Evolutionary conservation across 2,329 filamentous ascomycete genomes (phyloP).

Genomic region (Trichoderma sp.): DNA sequence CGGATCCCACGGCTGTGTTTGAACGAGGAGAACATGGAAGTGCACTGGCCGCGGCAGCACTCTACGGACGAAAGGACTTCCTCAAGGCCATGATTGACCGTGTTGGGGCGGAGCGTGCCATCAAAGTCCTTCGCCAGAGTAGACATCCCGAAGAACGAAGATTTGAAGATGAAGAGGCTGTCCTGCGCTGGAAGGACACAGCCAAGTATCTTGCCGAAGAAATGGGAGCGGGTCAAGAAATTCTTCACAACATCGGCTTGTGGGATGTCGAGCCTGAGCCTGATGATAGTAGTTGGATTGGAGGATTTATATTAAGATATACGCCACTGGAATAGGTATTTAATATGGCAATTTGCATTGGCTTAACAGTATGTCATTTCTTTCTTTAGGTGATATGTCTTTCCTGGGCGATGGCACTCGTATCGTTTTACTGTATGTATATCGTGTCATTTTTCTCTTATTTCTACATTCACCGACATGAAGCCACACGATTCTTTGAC

Average conservation of each 20-base stretch:
- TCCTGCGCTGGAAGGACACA: neutral
- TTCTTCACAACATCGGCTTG: neutral
- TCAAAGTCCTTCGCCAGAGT: neutral
- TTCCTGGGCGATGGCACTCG: too few relatives aligned
- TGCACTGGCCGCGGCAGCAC: conserved; percentile 2
- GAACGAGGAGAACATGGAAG: neutral
- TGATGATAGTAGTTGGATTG: too few relatives aligned
- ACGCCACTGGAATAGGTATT: too few relatives aligned
- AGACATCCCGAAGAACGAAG: neutral
- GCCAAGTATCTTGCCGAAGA: neutral
- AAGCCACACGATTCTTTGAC: too few relatives aligned
- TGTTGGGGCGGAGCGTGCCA: neutral
- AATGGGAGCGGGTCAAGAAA: neutral
- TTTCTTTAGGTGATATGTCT: too few relatives aligned
- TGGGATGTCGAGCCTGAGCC: neutral
- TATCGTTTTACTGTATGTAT: too few relatives aligned
- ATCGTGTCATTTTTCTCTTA: too few relatives aligned
- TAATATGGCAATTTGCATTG: too few relatives aligned
- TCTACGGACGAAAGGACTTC: neutral
- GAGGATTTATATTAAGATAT: too few relatives aligned
- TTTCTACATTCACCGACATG: too few relatives aligned
- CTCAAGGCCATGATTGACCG: neutral
- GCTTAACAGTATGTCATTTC: too few relatives aligned
- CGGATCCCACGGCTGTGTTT: neutral
- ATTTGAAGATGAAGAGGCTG: neutral